Conservation (phyloP, 2,329 filamentous ascomycete genomes). For the Fusarium azukiicola region DNA sequence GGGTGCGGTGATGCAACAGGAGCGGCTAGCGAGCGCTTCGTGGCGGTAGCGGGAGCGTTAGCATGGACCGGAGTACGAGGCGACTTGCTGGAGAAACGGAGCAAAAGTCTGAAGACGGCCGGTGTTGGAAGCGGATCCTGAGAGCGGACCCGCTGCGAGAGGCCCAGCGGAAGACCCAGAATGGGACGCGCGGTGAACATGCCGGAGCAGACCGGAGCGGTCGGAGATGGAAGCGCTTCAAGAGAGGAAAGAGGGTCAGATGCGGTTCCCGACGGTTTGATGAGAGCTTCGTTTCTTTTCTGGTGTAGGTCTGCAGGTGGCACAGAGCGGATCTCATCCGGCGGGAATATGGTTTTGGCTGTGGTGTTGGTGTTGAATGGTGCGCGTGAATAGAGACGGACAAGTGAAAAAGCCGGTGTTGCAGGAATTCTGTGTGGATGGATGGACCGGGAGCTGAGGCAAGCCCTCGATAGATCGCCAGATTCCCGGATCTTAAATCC, state of each 20-base stretch:
- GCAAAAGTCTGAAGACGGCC: constrained; percentile 31
- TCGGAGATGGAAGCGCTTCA: constrained; percentile 30
- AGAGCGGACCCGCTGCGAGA: constrained; percentile 45
- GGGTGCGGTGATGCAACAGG: constrained; percentile 36
- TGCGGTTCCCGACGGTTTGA: constrained; percentile 35
- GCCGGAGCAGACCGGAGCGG: constrained; percentile 51
- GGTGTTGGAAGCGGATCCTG: constrained; percentile 33
- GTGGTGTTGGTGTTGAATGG: background rate
- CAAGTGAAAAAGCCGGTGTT: constrained; percentile 17
- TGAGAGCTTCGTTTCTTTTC: constrained; percentile 30
- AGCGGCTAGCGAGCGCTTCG: constrained; percentile 32
- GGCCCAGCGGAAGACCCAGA: constrained; percentile 46
- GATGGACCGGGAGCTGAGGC: constrained; percentile 21
- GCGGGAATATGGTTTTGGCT: background rate
- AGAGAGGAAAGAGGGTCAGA: constrained; percentile 23
- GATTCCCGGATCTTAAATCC: constrained; percentile 25
- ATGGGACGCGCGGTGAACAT: constrained; percentile 43
- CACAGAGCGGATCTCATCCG: constrained; percentile 1
- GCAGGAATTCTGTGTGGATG: constrained; percentile 17
- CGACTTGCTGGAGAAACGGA: constrained; percentile 43
- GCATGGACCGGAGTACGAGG: constrained; percentile 22
- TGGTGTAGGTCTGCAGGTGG: constrained; percentile 19
- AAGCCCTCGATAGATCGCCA: constrained; percentile 25
- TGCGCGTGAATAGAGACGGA: constrained; percentile 8
- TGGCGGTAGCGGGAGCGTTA: constrained; percentile 41